phyloP scores from a whole-genome alignment of 768 basidiomycete genomes.

The Auricularia cornea region DNA sequence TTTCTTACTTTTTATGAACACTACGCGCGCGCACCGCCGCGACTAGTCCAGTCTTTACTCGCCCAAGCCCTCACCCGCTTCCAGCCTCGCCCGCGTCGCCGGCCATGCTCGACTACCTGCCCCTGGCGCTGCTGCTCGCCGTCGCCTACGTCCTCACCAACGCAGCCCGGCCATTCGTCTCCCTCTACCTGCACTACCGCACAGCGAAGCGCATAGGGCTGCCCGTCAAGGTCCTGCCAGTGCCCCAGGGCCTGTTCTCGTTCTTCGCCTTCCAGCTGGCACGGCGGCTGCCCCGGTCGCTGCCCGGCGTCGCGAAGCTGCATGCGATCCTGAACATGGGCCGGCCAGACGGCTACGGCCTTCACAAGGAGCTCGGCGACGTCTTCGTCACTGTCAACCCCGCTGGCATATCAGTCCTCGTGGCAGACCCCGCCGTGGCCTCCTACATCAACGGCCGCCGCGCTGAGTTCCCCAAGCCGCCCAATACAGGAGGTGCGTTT shows the following conservation, averaged over 20 bases:
- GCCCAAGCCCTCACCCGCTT: no score
- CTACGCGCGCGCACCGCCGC: no score
- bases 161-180: constrained; percentile 1
- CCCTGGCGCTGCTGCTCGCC: not conserved
- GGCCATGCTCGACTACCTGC: not conserved
- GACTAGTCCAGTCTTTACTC: no score
- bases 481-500: constrained; percentile 5
- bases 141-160: constrained; percentile 1
- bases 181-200: not conserved
- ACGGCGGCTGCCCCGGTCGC: not conserved
- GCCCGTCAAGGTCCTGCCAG: constrained; percentile 4
- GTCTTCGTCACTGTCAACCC: constrained; percentile 5
- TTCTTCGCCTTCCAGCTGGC: constrained; percentile 4
- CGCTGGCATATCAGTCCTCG: not conserved
- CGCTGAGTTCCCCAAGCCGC: constrained; percentile 4
- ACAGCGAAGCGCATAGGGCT: constrained; percentile 2
- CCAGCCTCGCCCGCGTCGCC: no score
- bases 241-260: constrained; percentile 5
- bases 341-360: constrained; percentile 5
- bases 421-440: constrained; percentile 3
- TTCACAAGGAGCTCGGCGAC: constrained; percentile 5
- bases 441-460: constrained; percentile 1
- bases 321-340: constrained; percentile 4
- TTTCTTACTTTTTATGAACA: no score
- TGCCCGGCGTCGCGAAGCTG: not conserved